Evolutionary conservation across 148 eudicot genomes (phyloP).

Genomic region (Suaeda aralocaspica): DNA sequence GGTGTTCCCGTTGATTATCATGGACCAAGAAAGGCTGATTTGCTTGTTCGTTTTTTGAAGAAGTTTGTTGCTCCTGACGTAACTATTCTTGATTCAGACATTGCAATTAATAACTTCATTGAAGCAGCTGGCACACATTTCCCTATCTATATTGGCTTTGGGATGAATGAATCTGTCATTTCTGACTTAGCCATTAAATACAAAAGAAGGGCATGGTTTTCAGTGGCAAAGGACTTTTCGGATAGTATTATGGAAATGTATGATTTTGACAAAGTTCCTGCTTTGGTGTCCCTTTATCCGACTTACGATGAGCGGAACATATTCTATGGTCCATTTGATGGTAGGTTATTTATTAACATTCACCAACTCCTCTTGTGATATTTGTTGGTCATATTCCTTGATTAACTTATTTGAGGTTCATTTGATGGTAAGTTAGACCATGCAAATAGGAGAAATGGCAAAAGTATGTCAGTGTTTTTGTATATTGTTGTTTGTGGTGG

Average conservation of each 20-base stretch:
- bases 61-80: slow-evolving; percentile 94
- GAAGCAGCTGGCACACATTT: slow-evolving; percentile 69
- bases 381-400: neutral
- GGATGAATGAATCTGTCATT: slow-evolving; percentile 68
- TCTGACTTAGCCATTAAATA: slow-evolving; percentile 61
- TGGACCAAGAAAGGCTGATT: slow-evolving; percentile 77
- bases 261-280: slow-evolving; percentile 93
- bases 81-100: slow-evolving; percentile 61
- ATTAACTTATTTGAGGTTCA: neutral
- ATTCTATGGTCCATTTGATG: slow-evolving; percentile 96
- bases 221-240: slow-evolving; percentile 85
- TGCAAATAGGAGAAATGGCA: neutral
- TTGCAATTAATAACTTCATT: slow-evolving; percentile 58
- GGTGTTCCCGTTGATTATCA: slow-evolving; percentile 81
- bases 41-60: slow-evolving; percentile 63
- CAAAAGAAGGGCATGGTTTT: slow-evolving; percentile 95
- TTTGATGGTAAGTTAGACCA: too few species aligned
- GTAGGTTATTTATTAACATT: slow-evolving; percentile 34
- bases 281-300: slow-evolving; percentile 74
- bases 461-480: neutral
- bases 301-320: slow-evolving; percentile 58
- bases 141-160: slow-evolving; percentile 87
- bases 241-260: slow-evolving; percentile 63
- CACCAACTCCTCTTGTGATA: neutral
- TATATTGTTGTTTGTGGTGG: neutral